Percentiles rank a stretch among this genome's conserved stretches.
These are phyloP conservation scores for Wakefieldia striispora DNA, from an alignment of 768 basidiomycete species.

Conservation along the genomic window DNA sequence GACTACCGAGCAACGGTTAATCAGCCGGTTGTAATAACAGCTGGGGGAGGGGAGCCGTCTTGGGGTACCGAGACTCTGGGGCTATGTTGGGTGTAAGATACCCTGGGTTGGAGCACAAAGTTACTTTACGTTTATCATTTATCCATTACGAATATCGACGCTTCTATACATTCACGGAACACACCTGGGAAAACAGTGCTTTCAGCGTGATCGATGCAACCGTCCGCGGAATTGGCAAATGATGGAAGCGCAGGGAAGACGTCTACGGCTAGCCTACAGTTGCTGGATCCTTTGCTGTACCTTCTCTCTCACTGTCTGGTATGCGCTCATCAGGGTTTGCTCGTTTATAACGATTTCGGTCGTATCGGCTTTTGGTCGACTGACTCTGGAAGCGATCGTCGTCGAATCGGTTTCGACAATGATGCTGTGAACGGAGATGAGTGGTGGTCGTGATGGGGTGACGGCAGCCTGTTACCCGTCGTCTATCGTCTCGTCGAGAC, in stretches of 20 bases:
- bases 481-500: slow-evolving; percentile 95
- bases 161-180: too few relatives aligned
- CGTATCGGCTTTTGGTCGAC: slow-evolving; percentile 87
- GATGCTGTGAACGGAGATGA: slow-evolving; percentile 53
- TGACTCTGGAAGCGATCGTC: slow-evolving; percentile 94
- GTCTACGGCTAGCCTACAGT: slow-evolving; percentile 44
- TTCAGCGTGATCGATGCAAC: too few relatives aligned
- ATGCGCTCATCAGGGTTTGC: slow-evolving; percentile 91
- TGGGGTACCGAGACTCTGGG: too few relatives aligned
- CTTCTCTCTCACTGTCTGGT: slow-evolving; percentile 84
- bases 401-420: slow-evolving; percentile 96
- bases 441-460: neutral
- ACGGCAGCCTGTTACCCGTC: slow-evolving; percentile 71
- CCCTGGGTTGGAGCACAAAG: neutral
- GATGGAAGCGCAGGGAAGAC: slow-evolving; percentile 21
- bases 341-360: slow-evolving; percentile 99
- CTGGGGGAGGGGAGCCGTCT: neutral
- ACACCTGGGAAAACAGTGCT: too few relatives aligned
- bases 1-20: too few relatives aligned
- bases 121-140: slow-evolving; percentile 9
- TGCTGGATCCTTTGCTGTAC: slow-evolving; percentile 82
- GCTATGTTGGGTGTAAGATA: slow-evolving; percentile 11
- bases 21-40: too few relatives aligned
- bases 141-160: neutral
- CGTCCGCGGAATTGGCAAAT: neutral